Conservation (phyloP, 148 eudicot species). For the Fagopyrum esculentum region DNA sequence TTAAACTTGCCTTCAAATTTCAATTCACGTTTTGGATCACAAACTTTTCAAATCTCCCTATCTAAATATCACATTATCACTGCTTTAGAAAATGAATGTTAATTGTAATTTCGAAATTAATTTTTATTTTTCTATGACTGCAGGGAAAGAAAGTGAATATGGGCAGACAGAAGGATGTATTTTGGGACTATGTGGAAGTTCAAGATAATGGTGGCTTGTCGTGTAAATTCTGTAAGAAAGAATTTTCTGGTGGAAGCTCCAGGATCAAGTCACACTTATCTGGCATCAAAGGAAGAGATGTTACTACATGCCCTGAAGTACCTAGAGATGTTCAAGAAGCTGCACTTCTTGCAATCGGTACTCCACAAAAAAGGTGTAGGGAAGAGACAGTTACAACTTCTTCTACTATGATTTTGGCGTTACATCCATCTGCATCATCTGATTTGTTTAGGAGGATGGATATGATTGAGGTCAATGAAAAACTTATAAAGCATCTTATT, state of each 20-base stretch:
- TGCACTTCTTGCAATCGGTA: slow-evolving; percentile 11
- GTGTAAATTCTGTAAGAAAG: slow-evolving; percentile 15
- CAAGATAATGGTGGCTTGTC: slow-evolving; percentile 11
- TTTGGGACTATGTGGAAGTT: slow-evolving; percentile 13
- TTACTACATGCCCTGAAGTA: slow-evolving; percentile 14
- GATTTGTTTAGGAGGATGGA: slow-evolving; percentile 15
- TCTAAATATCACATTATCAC: not conserved
- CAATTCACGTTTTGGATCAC: not conserved
- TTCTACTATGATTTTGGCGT: not conserved
- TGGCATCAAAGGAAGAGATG: slow-evolving; percentile 14
- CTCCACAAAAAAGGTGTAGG: slow-evolving; percentile 11
- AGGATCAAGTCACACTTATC: slow-evolving; percentile 17
- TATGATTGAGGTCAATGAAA: slow-evolving; percentile 13
- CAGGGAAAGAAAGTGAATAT: slow-evolving; percentile 1
- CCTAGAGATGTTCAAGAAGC: slow-evolving; percentile 15
- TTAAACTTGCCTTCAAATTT: not conserved
- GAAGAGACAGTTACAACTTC: slow-evolving; percentile 9
- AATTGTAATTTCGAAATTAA: not conserved
- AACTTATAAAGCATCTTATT: slow-evolving; percentile 12
- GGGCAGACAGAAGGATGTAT: slow-evolving; percentile 12
- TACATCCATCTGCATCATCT: slow-evolving; percentile 7
- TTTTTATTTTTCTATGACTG: not conserved
- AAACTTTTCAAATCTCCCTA: not conserved
- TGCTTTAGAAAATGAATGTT: not conserved
- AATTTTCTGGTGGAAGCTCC: slow-evolving; percentile 12